phyloP scores from a whole-genome alignment of 768 basidiomycete species.

The Rubroboletus satanas region DNA sequence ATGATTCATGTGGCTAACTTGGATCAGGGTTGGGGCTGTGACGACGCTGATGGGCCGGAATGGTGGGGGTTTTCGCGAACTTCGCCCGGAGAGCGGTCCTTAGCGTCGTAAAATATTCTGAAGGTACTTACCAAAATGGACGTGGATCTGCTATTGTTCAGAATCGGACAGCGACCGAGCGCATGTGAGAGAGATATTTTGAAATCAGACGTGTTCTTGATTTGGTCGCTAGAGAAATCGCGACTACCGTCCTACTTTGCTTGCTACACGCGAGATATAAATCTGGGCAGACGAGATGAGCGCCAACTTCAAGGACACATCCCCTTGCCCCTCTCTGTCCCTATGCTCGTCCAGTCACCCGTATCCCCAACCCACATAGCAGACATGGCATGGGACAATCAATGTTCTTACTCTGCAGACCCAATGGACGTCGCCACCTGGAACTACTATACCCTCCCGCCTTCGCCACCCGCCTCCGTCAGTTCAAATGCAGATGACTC shows the following conservation, averaged over 20 bases:
- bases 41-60: slow-evolving; percentile 15
- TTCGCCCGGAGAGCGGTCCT: slow-evolving; percentile 18
- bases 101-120: slow-evolving; percentile 16
- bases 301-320: slow-evolving; percentile 20
- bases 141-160: slow-evolving; percentile 25
- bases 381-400: slow-evolving; percentile 49
- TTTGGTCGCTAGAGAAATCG: slow-evolving; percentile 31
- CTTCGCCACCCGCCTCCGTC: slow-evolving; percentile 47
- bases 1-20: slow-evolving; percentile 7
- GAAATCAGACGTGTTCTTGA: slow-evolving; percentile 33
- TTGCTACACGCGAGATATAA: slow-evolving; percentile 32
- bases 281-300: slow-evolving; percentile 22
- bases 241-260: slow-evolving; percentile 25
- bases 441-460: slow-evolving; percentile 47
- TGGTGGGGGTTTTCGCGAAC: slow-evolving; percentile 13
- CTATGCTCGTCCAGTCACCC: slow-evolving; percentile 11
- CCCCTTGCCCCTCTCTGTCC: slow-evolving; percentile 13
- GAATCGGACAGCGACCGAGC: slow-evolving; percentile 28
- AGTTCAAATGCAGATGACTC: slow-evolving; percentile 43
- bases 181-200: slow-evolving; percentile 33
- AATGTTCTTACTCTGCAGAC: slow-evolving; percentile 34
- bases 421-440: slow-evolving; percentile 40
- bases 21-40: slow-evolving; percentile 18
- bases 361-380: slow-evolving; percentile 31
- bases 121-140: slow-evolving; percentile 22